Evolutionary conservation across 1,284 basidiomycete genomes (phyloP).

Genomic region (Melampsora americana): DNA sequence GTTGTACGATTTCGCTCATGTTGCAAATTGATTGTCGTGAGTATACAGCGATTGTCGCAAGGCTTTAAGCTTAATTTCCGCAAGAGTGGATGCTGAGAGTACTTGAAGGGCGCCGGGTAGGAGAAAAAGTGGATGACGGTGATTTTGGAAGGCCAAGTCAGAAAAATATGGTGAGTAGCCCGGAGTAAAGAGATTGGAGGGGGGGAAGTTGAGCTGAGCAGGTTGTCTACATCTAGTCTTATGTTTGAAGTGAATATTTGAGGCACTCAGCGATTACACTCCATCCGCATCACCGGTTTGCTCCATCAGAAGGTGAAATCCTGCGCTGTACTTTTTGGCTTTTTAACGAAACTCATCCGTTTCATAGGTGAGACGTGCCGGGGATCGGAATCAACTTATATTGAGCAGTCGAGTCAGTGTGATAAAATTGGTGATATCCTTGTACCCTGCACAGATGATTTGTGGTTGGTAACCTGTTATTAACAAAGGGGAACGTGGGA

Average conservation of each 20-base stretch:
- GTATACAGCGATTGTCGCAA: background rate
- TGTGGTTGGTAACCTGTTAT: too few relatives aligned
- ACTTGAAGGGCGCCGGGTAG: background rate
- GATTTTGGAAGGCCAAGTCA: background rate
- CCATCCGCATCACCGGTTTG: background rate
- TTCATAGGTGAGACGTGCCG: background rate
- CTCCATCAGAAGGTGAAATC: background rate
- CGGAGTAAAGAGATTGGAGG: background rate
- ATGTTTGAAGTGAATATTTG: background rate
- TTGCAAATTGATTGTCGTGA: background rate
- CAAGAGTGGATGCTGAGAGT: background rate
- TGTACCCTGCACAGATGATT: too few relatives aligned
- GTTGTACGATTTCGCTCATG: background rate
- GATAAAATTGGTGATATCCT: too few relatives aligned
- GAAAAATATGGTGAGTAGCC: background rate
- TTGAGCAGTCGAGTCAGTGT: too few relatives aligned
- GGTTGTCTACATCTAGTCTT: background rate
- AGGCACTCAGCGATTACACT: conserved; percentile 9
- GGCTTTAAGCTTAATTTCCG: too few relatives aligned
- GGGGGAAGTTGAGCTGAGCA: background rate
- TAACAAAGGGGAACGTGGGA: too few relatives aligned
- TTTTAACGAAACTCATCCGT: background rate
- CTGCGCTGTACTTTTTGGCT: background rate
- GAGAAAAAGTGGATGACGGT: background rate
- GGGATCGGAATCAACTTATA: too few relatives aligned